These are phyloP conservation scores for Russula virescens DNA, from an alignment of 768 basidiomycete genomes.

Conservation along the genomic window DNA sequence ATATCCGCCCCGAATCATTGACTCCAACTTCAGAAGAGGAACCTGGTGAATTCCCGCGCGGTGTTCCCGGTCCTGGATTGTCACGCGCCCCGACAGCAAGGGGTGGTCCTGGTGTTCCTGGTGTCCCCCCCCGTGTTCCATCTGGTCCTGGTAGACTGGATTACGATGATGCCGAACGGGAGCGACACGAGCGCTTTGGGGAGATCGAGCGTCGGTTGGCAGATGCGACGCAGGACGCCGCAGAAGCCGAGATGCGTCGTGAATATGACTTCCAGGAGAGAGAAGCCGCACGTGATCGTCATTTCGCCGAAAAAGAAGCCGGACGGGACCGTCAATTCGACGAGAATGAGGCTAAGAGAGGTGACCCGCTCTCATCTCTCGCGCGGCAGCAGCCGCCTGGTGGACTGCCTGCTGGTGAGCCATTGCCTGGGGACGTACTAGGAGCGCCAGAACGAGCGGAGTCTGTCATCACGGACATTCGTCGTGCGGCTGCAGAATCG, in stretches of 20 bases:
- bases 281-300: conserved; percentile 58
- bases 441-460: conserved; percentile 27
- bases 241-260: conserved; percentile 56
- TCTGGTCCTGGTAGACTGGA: conserved; percentile 30
- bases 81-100: conserved; percentile 9
- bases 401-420: not conserved
- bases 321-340: conserved; percentile 55
- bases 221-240: conserved; percentile 43
- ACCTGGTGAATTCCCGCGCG: not conserved
- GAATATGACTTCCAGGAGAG: conserved; percentile 58
- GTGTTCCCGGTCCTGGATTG: not conserved
- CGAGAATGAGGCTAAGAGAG: conserved; percentile 53
- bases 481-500: conserved; percentile 45
- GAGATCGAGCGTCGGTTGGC: conserved; percentile 49
- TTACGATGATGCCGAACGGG: conserved; percentile 42
- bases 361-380: conserved; percentile 35
- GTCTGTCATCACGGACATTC: conserved; percentile 36
- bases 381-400: conserved; percentile 18
- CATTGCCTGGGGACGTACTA: conserved; percentile 18
- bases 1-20: conserved; percentile 2
- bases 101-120: not conserved
- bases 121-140: conserved; percentile 1
- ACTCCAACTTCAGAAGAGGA: conserved; percentile 1
- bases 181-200: conserved; percentile 48
- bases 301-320: conserved; percentile 55